Base-by-base conservation (phyloP, 2,329 filamentous ascomycete genomes). In the Verticillium zaregamsianum region DNA sequence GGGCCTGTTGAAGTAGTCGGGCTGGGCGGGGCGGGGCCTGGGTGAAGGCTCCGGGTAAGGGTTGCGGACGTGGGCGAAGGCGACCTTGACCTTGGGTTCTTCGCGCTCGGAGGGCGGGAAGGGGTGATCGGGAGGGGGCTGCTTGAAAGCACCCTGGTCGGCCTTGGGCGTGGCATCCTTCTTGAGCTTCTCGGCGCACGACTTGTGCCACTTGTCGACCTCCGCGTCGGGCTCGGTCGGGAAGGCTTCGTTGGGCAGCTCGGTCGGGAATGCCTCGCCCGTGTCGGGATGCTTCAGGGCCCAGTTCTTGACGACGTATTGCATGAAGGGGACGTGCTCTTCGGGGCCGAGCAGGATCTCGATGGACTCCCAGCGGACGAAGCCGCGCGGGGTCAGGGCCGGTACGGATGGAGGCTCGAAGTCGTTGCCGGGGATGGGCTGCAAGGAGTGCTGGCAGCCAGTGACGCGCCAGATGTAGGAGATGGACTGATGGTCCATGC, bases 391-490 rank as follows among this genome's bases (percentile, higher is more conserved):
- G 39, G 94, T 96, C 61, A 99, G 79, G 15, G 93, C 91, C 0
- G 95, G 95, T 52, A 97, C 84, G 0, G 85, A 87, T 0, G 94
- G 95, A 0, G 88, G 80, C 3, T 84, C 84, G 72, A 91, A 97
- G 65, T 91, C 86, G 68, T 88, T 83, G 45, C 86, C 84, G 52
- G 61, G 59, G 57, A 86, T 86, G 1, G 92, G 92, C 67, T 96
- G 91, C 32, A 98, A 82, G 58, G 87, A 88, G 76, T 98, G 94
- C 69, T 93, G 90, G 73, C 94, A 97, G 68, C 94, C 95, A 59
- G 96, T 86, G 8, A 91, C 91, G 70, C 92, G 90, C 82, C 96
- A 98, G 66, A 97, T 95, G 77, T 92, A 96, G 32, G 93, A 95
- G 65, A 99, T 88, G 54, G 90, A 89, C 40, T 86, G 79, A 63